These are phyloP conservation scores for Castanea sativa DNA, from an alignment of 306 rosid species.

Conservation along the genomic window DNA sequence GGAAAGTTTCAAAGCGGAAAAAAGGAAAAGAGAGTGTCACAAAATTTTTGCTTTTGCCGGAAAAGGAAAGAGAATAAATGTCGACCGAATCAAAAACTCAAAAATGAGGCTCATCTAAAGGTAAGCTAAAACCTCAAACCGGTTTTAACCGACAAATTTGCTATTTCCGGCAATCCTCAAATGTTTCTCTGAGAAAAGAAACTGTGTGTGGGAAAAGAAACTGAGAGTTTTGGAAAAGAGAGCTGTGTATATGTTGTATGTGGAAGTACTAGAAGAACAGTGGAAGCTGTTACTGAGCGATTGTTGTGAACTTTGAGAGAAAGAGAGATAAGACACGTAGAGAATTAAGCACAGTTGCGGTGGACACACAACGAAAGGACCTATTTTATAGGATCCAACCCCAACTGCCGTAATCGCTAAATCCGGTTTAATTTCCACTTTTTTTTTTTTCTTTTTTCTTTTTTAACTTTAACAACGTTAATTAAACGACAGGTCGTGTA, in stretches of 20 bases:
- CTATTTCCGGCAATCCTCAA: conserved; percentile 1
- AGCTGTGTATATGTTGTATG: background rate
- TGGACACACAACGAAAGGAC: conserved; percentile 22
- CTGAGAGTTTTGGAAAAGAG: background rate
- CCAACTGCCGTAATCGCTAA: conserved; percentile 38
- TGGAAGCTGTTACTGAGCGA: too few relatives aligned
- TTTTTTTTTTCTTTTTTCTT: background rate
- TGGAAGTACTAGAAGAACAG: too few relatives aligned
- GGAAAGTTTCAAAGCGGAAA: conserved; percentile 30
- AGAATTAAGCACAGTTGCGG: conserved; percentile 12
- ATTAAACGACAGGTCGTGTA: background rate
- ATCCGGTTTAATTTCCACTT: conserved; percentile 23
- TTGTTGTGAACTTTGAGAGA: background rate
- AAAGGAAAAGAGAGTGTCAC: conserved; percentile 11
- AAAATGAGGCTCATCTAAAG: background rate
- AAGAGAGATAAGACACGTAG: background rate
- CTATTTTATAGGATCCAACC: conserved; percentile 57
- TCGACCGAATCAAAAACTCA: conserved; percentile 8
- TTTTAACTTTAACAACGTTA: background rate
- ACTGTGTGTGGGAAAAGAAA: background rate
- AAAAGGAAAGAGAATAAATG: conserved; percentile 38
- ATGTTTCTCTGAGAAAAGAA: background rate
- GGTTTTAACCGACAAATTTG: background rate
- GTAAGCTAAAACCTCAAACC: background rate
- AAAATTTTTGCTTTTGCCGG: conserved; percentile 30